A percentile compares a stretch with the other conserved stretches of the same genome.
phyloP scores from a whole-genome alignment of 495 filamentous ascomycete genomes.

The Hamigera avellanea region DNA sequence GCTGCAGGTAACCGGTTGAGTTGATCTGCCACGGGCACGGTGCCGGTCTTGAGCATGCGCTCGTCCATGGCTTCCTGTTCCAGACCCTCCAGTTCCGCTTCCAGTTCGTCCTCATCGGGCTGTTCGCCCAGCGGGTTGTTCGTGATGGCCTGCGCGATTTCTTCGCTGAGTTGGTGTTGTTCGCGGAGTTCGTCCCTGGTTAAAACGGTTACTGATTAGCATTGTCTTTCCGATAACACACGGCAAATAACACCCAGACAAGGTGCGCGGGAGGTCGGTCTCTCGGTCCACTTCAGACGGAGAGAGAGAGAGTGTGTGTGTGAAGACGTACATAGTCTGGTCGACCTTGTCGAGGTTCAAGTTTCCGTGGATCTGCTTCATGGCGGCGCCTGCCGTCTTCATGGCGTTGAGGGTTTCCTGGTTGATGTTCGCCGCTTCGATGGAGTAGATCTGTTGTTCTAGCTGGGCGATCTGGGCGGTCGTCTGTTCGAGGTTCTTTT shows the following conservation, averaged over 20 bases:
- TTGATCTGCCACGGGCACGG: conserved; percentile 57
- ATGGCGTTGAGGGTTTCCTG: conserved; percentile 90
- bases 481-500: conserved; percentile 84
- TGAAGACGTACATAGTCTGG: conserved; percentile 72
- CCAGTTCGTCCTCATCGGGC: conserved; percentile 78
- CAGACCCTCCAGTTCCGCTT: conserved; percentile 63
- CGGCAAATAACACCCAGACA: too few relatives aligned
- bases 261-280: conserved; percentile 1
- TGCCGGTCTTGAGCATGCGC: conserved; percentile 84
- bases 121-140: conserved; percentile 55
- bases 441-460: conserved; percentile 90
- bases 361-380: conserved; percentile 83
- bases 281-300: too few relatives aligned
- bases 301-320: neutral
- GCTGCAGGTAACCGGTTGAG: conserved; percentile 62
- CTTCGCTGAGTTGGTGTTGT: conserved; percentile 83
- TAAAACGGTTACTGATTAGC: neutral
- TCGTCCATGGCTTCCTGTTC: conserved; percentile 84
- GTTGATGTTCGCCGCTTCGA: conserved; percentile 98
- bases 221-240: too few relatives aligned
- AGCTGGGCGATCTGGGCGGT: conserved; percentile 79
- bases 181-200: conserved; percentile 83
- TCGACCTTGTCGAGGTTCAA: conserved; percentile 91
- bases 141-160: conserved; percentile 79
- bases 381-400: conserved; percentile 77